Evolutionary conservation across 2,329 filamentous ascomycete genomes (phyloP), one percentile per base, ranked within the genome.

Genomic region (Pestalotiopsis fici): DNA sequence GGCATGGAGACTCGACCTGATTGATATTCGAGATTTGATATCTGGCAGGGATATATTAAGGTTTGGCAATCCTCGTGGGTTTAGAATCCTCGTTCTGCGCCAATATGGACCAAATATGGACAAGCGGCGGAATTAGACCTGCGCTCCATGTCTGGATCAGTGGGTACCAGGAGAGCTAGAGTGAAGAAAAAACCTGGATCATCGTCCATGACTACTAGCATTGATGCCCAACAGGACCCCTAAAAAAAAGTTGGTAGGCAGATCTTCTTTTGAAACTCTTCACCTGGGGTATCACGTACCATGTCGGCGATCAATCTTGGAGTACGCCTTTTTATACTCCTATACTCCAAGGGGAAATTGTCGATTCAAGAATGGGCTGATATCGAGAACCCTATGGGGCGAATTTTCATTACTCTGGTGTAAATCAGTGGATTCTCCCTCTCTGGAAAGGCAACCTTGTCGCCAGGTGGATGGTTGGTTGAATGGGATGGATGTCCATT

Each of bases 191-290:
- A 35, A 35, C 31, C 31, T 35, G n/a, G n/a, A 35, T n/a, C 43
- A 50, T 50, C 18, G 43, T 50, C 43, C 43, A 21, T 50, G 18
- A 50, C n/a, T 15, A 23, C 57, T 60, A 37, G 28, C 28, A 21
- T 60, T 60, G 57, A 60, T 60, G 57, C 57, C 57, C 57, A 60
- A 60, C 31, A 50, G 57, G 31, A 60, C 57, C 57, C 57, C 28
- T n/a, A 60, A 25, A 23, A 50, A 50, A n/a, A 50, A 50, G 43
- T 9, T 35, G 31, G 11, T n/a, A 35, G 31, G 43, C 43, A 50
- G 43, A 50, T 50, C 43, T 50, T n/a, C n/a, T n/a, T n/a, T 21
- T 11, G 47, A 54, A 18, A 31, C 21, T 27, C 15, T 31, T 15
- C 13, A 23, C 47, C 47, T 54, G 18, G 47, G 55, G 23, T 57